A percentile compares a stretch with the other conserved stretches of the same genome.
These are phyloP conservation scores for Geopyxis carbonaria DNA, from an alignment of 495 filamentous ascomycete species.

Conservation along the genomic window DNA sequence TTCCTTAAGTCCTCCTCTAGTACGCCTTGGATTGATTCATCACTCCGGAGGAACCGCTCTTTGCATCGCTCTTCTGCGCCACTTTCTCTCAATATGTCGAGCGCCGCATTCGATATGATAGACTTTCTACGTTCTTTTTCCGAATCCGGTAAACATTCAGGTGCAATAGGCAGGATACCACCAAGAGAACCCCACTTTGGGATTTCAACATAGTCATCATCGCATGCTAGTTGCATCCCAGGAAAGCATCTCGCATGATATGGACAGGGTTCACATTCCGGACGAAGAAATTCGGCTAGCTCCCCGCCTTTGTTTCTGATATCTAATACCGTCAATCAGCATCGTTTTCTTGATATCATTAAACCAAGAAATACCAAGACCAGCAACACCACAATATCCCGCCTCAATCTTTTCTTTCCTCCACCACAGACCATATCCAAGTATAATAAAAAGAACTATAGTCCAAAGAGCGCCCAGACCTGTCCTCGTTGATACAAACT, in stretches of 20 bases:
- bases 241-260: slow-evolving; percentile 76
- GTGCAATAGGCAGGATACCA: slow-evolving; percentile 67
- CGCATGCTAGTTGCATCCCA: slow-evolving; percentile 58
- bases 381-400: slow-evolving; percentile 82
- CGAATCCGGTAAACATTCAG: slow-evolving; percentile 88
- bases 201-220: slow-evolving; percentile 70
- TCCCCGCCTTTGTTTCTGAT: too few relatives aligned
- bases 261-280: slow-evolving; percentile 81
- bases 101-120: slow-evolving; percentile 68
- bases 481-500: slow-evolving; percentile 7
- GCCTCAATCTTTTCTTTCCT: slow-evolving; percentile 86
- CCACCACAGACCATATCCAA: slow-evolving; percentile 65
- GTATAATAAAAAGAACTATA: slow-evolving; percentile 46
- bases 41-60: slow-evolving; percentile 29
- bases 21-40: slow-evolving; percentile 16
- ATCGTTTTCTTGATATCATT: too few relatives aligned
- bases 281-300: slow-evolving; percentile 39
- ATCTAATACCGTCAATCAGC: too few relatives aligned
- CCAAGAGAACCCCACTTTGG: slow-evolving; percentile 68
- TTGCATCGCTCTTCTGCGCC: slow-evolving; percentile 84
- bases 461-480: slow-evolving; percentile 39
- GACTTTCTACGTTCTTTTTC: slow-evolving; percentile 77
- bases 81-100: slow-evolving; percentile 73
- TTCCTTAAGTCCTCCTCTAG: slow-evolving; percentile 26
- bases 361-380: slow-evolving; percentile 29